Conservation (phyloP, 768 basidiomycete species). For the Russula vinacea region DNA sequence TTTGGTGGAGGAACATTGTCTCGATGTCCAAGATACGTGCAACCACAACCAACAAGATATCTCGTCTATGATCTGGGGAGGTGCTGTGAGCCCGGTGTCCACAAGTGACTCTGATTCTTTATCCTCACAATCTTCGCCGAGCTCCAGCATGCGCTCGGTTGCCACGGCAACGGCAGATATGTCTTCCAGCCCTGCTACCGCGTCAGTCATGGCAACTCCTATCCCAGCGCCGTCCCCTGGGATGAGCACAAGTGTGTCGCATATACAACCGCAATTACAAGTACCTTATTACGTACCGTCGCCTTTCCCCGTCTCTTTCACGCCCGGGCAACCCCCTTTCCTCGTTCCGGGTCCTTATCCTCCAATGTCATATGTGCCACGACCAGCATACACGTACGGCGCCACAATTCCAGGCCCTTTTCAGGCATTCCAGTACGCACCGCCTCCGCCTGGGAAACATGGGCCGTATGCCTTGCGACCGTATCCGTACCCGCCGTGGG, state of each 20-base stretch:
- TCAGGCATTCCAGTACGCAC: conserved; percentile 17
- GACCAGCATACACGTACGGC: conserved; percentile 23
- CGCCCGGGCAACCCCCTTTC: conserved; percentile 29
- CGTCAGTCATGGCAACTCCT: background rate
- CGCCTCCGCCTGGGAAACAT: conserved; percentile 19
- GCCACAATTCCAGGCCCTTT: conserved; percentile 4
- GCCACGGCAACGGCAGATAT: background rate
- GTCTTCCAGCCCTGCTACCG: conserved; percentile 13
- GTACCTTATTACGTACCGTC: conserved; percentile 42
- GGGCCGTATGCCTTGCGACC: conserved; percentile 25
- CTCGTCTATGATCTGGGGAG: conserved; percentile 12
- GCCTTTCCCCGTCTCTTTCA: conserved; percentile 37
- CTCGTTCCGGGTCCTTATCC: conserved; percentile 31
- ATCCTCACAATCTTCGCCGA: conserved; percentile 12
- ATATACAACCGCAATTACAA: conserved; percentile 28
- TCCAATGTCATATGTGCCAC: conserved; percentile 32
- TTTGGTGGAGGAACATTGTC: conserved; percentile 5
- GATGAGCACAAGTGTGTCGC: conserved; percentile 31
- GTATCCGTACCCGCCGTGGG: conserved; percentile 29
- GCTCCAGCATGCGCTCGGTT: conserved; percentile 1
- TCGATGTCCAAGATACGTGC: background rate
- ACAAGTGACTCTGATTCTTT: conserved; percentile 16
- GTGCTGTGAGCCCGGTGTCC: conserved; percentile 11
- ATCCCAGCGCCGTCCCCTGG: conserved; percentile 5
- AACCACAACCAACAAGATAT: conserved; percentile 3